Percentiles rank a stretch among this genome's conserved stretches.
These are phyloP conservation scores for Stagonosporopsis chrysanthemi DNA, from an alignment of 2,329 filamentous ascomycete genomes.

Conservation along the genomic window DNA sequence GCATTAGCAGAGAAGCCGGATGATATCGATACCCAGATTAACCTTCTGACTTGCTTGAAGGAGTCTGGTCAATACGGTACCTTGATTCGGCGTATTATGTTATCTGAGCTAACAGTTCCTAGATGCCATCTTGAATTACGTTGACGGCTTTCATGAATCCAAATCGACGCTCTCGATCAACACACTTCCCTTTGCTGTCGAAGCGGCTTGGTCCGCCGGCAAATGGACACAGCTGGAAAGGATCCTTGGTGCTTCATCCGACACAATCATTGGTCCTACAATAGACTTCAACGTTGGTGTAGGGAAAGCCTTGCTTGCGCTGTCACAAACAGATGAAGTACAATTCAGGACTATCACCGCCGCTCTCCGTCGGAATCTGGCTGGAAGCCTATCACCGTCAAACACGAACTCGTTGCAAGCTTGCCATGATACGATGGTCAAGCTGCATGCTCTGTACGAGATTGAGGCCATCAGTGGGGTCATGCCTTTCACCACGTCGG, in stretches of 20 bases:
- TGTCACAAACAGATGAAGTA: conserved; percentile 61
- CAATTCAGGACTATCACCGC: conserved; percentile 66
- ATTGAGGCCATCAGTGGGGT: conserved; percentile 75
- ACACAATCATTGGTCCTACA: conserved; percentile 45
- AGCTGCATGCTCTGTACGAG: conserved; percentile 86
- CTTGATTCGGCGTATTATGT: conserved; percentile 26
- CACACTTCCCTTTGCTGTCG: conserved; percentile 83
- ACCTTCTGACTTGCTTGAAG: conserved; percentile 85
- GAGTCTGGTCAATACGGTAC: conserved; percentile 94
- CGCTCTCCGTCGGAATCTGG: conserved; percentile 72
- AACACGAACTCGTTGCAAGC: conserved; percentile 81
- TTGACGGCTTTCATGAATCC: conserved; percentile 72
- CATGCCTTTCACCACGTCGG: conserved; percentile 42
- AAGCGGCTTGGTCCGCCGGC: conserved; percentile 89
- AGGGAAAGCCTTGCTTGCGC: conserved; percentile 70
- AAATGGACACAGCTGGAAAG: conserved; percentile 79
- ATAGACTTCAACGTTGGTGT: conserved; percentile 85
- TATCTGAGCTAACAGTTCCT: conserved; percentile 27
- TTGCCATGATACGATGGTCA: conserved; percentile 84
- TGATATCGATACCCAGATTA: conserved; percentile 78
- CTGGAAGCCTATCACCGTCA: conserved; percentile 76
- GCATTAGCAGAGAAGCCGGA: conserved; percentile 80
- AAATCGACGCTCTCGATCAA: conserved; percentile 41
- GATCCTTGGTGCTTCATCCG: conserved; percentile 61
- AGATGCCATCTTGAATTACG: conserved; percentile 87